Percentiles rank a stretch among this genome's conserved stretches.
Conservation (phyloP, 129 eudicot species). For the Mikania micrantha region DNA sequence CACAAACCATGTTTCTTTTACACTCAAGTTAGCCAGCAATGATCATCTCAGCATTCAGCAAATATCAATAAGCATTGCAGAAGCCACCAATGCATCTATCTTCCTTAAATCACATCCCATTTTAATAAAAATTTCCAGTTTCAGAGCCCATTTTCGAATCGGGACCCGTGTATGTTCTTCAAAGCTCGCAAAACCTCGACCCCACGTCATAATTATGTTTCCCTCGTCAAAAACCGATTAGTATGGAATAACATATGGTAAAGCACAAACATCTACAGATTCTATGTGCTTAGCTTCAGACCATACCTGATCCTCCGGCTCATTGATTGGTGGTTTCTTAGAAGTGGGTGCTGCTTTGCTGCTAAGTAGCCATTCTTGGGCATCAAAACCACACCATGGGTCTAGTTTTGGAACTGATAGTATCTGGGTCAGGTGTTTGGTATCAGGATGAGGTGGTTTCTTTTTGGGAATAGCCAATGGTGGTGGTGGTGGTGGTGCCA, state of each 20-base stretch:
- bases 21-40: conserved; percentile 32
- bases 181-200: conserved; percentile 8
- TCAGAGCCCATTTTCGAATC: not conserved
- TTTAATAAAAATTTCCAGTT: conserved; percentile 17
- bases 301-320: conserved; percentile 50
- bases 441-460: conserved; percentile 68
- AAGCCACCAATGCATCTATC: conserved; percentile 39
- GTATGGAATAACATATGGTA: conserved; percentile 81
- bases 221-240: conserved; percentile 28
- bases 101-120: not conserved
- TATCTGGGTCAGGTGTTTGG: conserved; percentile 45
- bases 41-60: conserved; percentile 31
- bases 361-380: conserved; percentile 63
- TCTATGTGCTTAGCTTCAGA: conserved; percentile 73
- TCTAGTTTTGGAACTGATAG: conserved; percentile 47
- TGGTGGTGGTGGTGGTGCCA: conserved; percentile 22
- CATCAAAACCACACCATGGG: conserved; percentile 41
- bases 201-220: conserved; percentile 13
- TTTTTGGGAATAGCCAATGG: conserved; percentile 13
- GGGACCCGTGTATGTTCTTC: not conserved
- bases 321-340: conserved; percentile 23
- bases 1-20: conserved; percentile 29
- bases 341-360: conserved; percentile 19
- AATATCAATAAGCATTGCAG: conserved; percentile 34
- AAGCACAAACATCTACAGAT: conserved; percentile 59